A percentile compares a stretch with the other conserved stretches of the same genome.
Evolutionary conservation across 495 filamentous ascomycete species (phyloP).

Genomic region (Penicillium robsamsonii): DNA sequence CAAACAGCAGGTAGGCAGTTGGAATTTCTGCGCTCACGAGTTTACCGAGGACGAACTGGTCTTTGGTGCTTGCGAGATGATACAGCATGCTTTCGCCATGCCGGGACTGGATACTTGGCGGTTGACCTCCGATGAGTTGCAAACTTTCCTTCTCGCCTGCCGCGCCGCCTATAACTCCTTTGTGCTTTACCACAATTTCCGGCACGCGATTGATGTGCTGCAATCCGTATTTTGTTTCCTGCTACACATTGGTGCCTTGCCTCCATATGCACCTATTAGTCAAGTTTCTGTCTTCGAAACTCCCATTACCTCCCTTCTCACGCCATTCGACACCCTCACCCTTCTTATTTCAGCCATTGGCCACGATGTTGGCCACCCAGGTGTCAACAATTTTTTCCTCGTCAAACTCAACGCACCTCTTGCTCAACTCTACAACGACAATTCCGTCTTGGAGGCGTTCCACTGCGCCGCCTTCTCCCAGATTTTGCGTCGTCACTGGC

Average conservation of each 20-base stretch:
- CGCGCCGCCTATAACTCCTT: slow-evolving; percentile 88
- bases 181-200: slow-evolving; percentile 98
- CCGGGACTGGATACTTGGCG: slow-evolving; percentile 78
- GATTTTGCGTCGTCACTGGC: slow-evolving; percentile 92
- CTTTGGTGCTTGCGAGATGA: slow-evolving; percentile 73
- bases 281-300: slow-evolving; percentile 39
- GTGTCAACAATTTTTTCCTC: slow-evolving; percentile 96
- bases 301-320: slow-evolving; percentile 68
- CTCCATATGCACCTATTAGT: slow-evolving; percentile 52
- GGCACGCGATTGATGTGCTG: slow-evolving; percentile 92
- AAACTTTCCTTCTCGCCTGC: slow-evolving; percentile 77
- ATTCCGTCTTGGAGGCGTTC: slow-evolving; percentile 94
- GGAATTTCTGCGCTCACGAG: slow-evolving; percentile 86
- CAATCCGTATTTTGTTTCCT: slow-evolving; percentile 93
- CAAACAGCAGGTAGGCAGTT: slow-evolving; percentile 67
- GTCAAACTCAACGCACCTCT: slow-evolving; percentile 89
- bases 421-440: slow-evolving; percentile 97
- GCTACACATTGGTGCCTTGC: slow-evolving; percentile 74
- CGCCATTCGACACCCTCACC: slow-evolving; percentile 83
- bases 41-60: slow-evolving; percentile 88
- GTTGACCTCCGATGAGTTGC: slow-evolving; percentile 75
- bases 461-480: slow-evolving; percentile 97
- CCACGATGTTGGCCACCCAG: slow-evolving; percentile 95
- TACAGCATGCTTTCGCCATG: slow-evolving; percentile 82
- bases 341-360: slow-evolving; percentile 92